Percentiles rank a stretch among this genome's conserved stretches.
Conservation (phyloP, 305 asterid genomes). For the Plantago coronopus region DNA sequence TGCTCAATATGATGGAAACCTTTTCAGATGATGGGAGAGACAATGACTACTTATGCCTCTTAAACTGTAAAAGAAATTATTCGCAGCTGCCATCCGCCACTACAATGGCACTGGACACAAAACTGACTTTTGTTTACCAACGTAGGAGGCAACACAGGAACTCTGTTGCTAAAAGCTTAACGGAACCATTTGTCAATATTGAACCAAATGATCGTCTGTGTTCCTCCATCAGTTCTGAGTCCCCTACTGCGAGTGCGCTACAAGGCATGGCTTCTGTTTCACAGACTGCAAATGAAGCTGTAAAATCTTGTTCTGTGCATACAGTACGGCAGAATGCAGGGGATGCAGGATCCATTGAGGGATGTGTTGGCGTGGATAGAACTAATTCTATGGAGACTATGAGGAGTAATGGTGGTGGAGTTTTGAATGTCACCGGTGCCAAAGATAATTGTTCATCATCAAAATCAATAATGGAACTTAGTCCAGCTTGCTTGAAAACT, state of each 20-base stretch:
- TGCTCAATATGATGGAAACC: conserved; percentile 35
- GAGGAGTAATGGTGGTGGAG: conserved; percentile 33
- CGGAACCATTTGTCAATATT: conserved; percentile 25
- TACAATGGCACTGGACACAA: conserved; percentile 42
- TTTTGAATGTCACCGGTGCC: conserved; percentile 31
- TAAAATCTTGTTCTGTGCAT: conserved; percentile 12
- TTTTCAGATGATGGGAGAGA: conserved; percentile 25
- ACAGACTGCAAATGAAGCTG: conserved; percentile 30
- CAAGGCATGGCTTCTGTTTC: conserved; percentile 34
- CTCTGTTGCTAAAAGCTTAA: conserved; percentile 26
- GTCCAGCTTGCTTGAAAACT: conserved; percentile 42
- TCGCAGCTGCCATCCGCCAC: conserved; percentile 40
- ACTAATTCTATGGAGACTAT: conserved; percentile 42
- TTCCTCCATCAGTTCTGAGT: conserved; percentile 46
- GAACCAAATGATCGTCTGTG: conserved; percentile 33
- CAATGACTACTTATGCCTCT: conserved; percentile 31
- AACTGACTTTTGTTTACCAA: conserved; percentile 48
- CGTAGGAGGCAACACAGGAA: conserved; percentile 42
- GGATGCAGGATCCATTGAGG: conserved; percentile 35
- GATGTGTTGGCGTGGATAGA: conserved; percentile 30
- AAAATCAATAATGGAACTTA: conserved; percentile 44
- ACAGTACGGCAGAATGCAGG: conserved; percentile 28
- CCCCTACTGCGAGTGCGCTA: conserved; percentile 36
- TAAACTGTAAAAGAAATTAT: conserved; percentile 32
- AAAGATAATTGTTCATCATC: conserved; percentile 69